Base-by-base conservation (phyloP, 139 green algal genomes). In the Picochlorum sp. region DNA sequence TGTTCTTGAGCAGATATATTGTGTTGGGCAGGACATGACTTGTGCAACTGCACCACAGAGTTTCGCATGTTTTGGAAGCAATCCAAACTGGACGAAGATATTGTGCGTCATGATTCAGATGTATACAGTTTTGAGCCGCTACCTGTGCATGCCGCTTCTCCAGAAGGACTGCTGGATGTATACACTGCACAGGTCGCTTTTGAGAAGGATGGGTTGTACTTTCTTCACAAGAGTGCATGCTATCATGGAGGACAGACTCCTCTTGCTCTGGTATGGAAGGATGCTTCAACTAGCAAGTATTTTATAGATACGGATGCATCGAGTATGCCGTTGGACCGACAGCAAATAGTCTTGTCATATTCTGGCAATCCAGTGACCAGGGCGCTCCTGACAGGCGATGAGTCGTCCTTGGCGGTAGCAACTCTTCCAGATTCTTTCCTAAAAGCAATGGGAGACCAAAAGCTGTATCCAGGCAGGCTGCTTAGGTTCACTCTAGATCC, bases 211-310 rank as follows among this genome's bases (percentile, higher is more conserved):
- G 90, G 90, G 12, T 33, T 95, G 12, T 69, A 82, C 30, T 61
- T 97, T 13, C 69, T 86, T 12, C 83, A 93, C 61, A 77, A 68
- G 28, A 78, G 92, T 50, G 76, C 74, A 4, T 80, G 86, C 33
- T 97, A 97, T 74, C 45, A 12, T 4, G 57, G 73, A 0, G 85
- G 76, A 1, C 24, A 54, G 9, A 84, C 64, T 1, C 88, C 88
- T 3, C 77, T 97, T 43, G 77, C 76, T 4, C 68, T 97, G 36
- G 49, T 88, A 45, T 97, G 90, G 90, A 97, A 97, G 67, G 89
- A 97, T 54, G 50, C 65, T 0, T 50, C 50, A 0, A 93, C 83
- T 75, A 88, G 72, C 61, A 65, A 57, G 13, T 88, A 85, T 72
- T 41, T 80, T 5, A 54, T 89, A 7, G 83, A 87, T 47, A 87